A percentile compares a stretch with the other conserved stretches of the same genome.
Conservation (phyloP, 192 early-diverging fungal genomes). For the Chytriomyces sp. region DNA sequence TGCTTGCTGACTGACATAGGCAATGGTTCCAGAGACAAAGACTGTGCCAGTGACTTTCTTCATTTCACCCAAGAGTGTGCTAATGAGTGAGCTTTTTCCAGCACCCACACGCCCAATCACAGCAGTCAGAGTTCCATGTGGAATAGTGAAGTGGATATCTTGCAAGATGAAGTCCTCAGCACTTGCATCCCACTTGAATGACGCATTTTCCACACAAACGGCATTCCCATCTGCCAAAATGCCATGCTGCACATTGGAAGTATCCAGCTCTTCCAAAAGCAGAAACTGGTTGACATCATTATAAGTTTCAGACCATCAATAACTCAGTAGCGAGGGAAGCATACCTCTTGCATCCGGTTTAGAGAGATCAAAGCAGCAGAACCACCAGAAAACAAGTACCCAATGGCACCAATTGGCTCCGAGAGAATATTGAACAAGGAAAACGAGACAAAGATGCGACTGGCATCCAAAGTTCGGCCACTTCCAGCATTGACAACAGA, state of each 20-base stretch:
- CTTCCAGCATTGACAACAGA: background rate
- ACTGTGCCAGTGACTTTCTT: constrained; percentile 55
- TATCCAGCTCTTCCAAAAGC: constrained; percentile 25
- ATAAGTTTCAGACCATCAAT: constrained; percentile 1
- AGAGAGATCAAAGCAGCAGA: constrained; percentile 9
- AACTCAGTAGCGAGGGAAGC: background rate
- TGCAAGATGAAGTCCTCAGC: background rate
- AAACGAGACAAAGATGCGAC: constrained; percentile 28
- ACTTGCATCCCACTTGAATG: constrained; percentile 56
- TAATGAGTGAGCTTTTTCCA: constrained; percentile 77
- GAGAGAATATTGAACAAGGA: constrained; percentile 27
- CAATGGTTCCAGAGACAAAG: constrained; percentile 59
- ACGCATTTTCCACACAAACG: constrained; percentile 52
- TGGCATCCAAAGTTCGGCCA: constrained; percentile 16
- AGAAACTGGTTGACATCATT: constrained; percentile 10
- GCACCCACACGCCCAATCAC: constrained; percentile 75
- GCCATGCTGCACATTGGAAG: constrained; percentile 4
- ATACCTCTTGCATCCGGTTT: constrained; percentile 19
- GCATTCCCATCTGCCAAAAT: constrained; percentile 36
- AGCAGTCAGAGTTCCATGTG: constrained; percentile 60
- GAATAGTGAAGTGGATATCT: constrained; percentile 21
- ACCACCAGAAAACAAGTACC: constrained; percentile 15
- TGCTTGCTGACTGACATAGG: constrained; percentile 73
- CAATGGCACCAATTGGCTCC: constrained; percentile 11
- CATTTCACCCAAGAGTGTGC: constrained; percentile 76